Percentiles rank a stretch among this genome's conserved stretches.
Conservation (phyloP, 2,329 filamentous ascomycete genomes). For the Diplodia intermedia region DNA sequence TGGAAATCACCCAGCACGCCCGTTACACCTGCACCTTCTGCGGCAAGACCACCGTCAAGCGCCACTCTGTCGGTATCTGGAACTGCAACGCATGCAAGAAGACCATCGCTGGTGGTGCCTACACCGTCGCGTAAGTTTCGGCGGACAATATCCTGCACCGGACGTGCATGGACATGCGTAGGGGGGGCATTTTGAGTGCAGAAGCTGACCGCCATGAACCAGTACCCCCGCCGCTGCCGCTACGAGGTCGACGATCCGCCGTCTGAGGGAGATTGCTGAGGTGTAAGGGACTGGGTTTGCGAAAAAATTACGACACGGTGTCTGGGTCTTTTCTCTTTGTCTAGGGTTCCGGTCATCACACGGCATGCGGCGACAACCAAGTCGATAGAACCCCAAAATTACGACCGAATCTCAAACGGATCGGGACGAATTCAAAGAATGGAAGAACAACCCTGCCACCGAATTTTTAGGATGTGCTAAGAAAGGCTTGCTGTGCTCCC, state of each 20-base stretch:
- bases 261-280: constrained; percentile 97
- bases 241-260: constrained; percentile 94
- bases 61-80: constrained; percentile 94
- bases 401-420: constrained; percentile 33
- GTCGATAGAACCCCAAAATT: constrained; percentile 33
- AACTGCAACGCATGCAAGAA: constrained; percentile 95
- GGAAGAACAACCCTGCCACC: constrained; percentile 27
- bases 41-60: constrained; percentile 93
- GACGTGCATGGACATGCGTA: not conserved
- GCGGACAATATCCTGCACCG: not conserved
- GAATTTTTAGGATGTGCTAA: constrained; percentile 16
- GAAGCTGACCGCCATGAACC: constrained; percentile 37
- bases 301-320: constrained; percentile 32
- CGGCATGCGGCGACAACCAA: constrained; percentile 33
- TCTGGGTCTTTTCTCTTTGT: constrained; percentile 33
- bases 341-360: constrained; percentile 33
- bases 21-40: constrained; percentile 89
- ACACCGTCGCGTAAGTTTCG: constrained; percentile 88
- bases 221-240: constrained; percentile 92
- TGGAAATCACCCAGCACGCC: constrained; percentile 97
- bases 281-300: constrained; percentile 64
- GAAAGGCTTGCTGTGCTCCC: constrained; percentile 23
- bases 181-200: not conserved
- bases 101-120: constrained; percentile 91
- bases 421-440: constrained; percentile 34